Conservation (phyloP, 2,329 filamentous ascomycete genomes). For the Graphium sp. region DNA sequence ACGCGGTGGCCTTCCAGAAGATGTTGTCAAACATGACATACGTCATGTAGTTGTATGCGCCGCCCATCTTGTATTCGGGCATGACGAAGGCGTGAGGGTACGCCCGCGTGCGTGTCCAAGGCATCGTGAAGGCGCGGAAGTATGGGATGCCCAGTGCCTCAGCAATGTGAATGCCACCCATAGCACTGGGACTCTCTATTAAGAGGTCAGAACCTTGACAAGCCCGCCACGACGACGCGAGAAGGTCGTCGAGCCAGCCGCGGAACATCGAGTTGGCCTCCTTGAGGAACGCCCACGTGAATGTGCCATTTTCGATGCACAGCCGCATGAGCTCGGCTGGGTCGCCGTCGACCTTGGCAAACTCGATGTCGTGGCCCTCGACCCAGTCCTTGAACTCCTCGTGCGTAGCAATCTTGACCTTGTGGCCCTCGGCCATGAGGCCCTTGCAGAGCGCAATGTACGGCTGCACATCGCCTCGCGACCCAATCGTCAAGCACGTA, state of each 20-base stretch:
- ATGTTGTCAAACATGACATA: conserved; percentile 95
- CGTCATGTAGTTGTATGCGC: conserved; percentile 85
- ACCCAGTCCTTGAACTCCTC: conserved; percentile 82
- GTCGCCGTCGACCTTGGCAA: conserved; percentile 74
- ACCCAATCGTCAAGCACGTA: conserved; percentile 91
- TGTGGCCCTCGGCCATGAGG: conserved; percentile 73
- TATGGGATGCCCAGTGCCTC: conserved; percentile 88
- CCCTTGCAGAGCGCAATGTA: conserved; percentile 95
- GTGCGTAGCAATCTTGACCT: conserved; percentile 78
- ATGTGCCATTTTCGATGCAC: conserved; percentile 94
- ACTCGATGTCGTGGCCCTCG: conserved; percentile 84
- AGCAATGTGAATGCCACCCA: conserved; percentile 95
- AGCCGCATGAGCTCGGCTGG: conserved; percentile 89
- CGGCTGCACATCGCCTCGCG: conserved; percentile 87
- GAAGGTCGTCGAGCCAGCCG: conserved; percentile 83
- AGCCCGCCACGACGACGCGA: conserved; percentile 64
- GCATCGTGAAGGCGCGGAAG: conserved; percentile 96
- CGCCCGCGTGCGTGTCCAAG: conserved; percentile 87
- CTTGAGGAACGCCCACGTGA: conserved; percentile 77
- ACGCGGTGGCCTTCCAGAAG: conserved; percentile 87
- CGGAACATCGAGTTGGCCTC: conserved; percentile 81
- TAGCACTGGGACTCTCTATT: conserved; percentile 89
- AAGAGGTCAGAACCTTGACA: conserved; percentile 79
- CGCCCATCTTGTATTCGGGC: conserved; percentile 84
- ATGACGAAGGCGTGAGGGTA: conserved; percentile 96